Conservation (phyloP, 257 asterid species). For the Handroanthus guayacan region DNA sequence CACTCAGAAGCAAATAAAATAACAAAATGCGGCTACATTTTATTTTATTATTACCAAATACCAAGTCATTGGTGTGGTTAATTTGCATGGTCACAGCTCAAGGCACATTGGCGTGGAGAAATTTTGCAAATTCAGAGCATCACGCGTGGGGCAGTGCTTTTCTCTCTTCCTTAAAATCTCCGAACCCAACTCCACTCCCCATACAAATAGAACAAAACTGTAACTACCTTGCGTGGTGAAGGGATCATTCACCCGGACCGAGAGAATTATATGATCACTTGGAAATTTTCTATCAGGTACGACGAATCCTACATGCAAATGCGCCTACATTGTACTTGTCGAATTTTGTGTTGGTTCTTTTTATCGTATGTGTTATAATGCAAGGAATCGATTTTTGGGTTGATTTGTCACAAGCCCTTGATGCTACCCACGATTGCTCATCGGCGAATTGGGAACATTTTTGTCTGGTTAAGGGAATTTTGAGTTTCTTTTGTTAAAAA, state of each 20-base stretch:
- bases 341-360: background rate
- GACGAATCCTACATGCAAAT: constrained; percentile 4
- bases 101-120: background rate
- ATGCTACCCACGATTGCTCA: background rate
- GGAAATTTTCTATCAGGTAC: constrained; percentile 32
- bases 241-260: constrained; percentile 15
- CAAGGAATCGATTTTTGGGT: background rate
- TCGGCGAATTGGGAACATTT: constrained; percentile 12
- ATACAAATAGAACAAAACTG: constrained; percentile 24
- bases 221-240: constrained; percentile 24
- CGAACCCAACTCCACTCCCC: constrained; percentile 47
- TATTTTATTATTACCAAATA: background rate
- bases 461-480: background rate
- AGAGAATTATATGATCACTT: background rate
- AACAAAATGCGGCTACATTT: no score
- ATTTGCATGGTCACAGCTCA: constrained; percentile 17
- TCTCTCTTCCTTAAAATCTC: constrained; percentile 45
- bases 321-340: background rate
- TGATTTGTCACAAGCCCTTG: constrained; percentile 19
- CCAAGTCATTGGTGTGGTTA: background rate
- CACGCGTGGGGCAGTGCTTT: constrained; percentile 40
- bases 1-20: no score
- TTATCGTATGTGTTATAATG: background rate
- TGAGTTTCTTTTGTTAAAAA: background rate
- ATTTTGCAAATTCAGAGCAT: constrained; percentile 20